A percentile compares a stretch with the other conserved stretches of the same genome.
phyloP scores from a whole-genome alignment of 495 filamentous ascomycete genomes.

The Extremus antarcticus region DNA sequence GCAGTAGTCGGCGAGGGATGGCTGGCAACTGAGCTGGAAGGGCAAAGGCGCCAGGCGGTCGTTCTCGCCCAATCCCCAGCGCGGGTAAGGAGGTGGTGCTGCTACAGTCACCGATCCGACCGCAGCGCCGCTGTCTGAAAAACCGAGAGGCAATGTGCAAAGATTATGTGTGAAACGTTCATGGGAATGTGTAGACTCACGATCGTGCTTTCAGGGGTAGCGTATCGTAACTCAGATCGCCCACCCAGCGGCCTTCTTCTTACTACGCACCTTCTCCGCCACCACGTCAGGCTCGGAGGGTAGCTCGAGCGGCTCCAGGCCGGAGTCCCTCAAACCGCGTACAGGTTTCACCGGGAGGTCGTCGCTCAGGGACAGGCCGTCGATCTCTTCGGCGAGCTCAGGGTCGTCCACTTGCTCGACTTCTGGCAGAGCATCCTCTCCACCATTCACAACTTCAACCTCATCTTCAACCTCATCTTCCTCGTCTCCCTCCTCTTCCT shows the following conservation, averaged over 20 bases:
- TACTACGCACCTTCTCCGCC: constrained; percentile 11
- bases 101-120: too few relatives aligned
- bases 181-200: too few relatives aligned
- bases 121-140: too few relatives aligned
- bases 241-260: constrained; percentile 23
- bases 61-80: too few relatives aligned
- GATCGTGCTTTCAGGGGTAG: too few relatives aligned
- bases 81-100: too few relatives aligned
- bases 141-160: too few relatives aligned
- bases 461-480: constrained; percentile 11
- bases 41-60: too few relatives aligned
- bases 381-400: constrained; percentile 10
- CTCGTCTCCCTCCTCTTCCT: constrained; percentile 16
- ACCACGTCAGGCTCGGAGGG: constrained; percentile 5
- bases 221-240: too few relatives aligned
- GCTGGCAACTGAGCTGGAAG: too few relatives aligned
- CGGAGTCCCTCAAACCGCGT: constrained; percentile 2
- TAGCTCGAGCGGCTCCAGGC: constrained; percentile 14
- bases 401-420: constrained; percentile 8
- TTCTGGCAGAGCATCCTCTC: not conserved
- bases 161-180: too few relatives aligned
- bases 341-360: constrained; percentile 11
- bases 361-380: not conserved
- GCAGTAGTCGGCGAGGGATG: too few relatives aligned
- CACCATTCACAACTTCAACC: constrained; percentile 6